Evolutionary conservation across 140 eudicot genomes (phyloP).

Genomic region (Senecio squalidus): DNA sequence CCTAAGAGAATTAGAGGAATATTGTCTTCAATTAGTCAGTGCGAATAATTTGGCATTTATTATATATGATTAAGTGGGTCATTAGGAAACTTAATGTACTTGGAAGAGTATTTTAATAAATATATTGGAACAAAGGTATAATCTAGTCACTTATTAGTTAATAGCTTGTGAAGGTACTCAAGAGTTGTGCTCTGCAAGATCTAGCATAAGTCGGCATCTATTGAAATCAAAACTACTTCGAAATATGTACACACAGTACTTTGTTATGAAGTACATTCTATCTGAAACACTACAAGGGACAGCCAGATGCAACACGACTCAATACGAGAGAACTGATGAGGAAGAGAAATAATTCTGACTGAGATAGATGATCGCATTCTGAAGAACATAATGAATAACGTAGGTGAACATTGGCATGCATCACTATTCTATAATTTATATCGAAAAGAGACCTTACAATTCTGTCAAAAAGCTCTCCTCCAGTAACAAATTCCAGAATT

Average conservation of each 20-base stretch:
- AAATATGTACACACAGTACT: not conserved
- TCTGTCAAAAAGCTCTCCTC: slow-evolving; percentile 97
- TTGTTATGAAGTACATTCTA: not conserved
- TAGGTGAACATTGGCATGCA: slow-evolving; percentile 5
- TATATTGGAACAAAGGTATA: not conserved
- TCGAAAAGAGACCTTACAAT: slow-evolving; percentile 53
- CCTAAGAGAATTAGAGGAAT: not conserved
- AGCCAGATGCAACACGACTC: not conserved
- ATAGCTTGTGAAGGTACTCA: not conserved
- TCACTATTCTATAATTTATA: not conserved
- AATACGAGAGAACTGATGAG: not conserved
- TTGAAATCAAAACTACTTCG: not conserved
- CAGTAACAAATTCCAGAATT: slow-evolving; percentile 81
- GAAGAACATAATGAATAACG: not conserved
- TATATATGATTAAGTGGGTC: not conserved
- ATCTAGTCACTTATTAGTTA: slow-evolving; percentile 2
- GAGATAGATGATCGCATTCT: not conserved
- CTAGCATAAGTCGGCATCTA: not conserved
- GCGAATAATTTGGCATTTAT: too few relatives aligned
- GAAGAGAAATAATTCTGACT: not conserved
- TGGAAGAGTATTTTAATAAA: too few relatives aligned
- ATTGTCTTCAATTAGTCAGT: not conserved
- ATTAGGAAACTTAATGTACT: too few relatives aligned
- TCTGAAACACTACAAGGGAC: slow-evolving; percentile 1
- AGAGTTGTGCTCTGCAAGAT: slow-evolving; percentile 7